Base-by-base conservation (phyloP, 306 rosid species). In the Prunus mira region DNA sequence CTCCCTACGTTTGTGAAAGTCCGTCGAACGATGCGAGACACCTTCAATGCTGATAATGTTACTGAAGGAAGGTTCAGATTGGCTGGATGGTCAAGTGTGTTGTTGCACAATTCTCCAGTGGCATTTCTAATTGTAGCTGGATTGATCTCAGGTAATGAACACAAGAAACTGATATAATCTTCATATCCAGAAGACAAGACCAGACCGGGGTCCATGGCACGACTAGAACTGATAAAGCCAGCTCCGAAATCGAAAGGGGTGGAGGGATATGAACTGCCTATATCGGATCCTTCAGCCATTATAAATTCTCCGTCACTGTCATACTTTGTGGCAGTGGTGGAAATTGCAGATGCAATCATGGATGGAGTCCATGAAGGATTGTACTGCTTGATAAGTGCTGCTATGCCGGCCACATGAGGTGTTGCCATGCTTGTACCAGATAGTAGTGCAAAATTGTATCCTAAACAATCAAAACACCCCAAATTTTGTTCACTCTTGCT, bases 401-500 rank as follows among this genome's bases (percentile, higher is more conserved):
- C 97, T 32, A 90, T 87, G 54, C 97, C 98, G n/a, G 89, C 92
- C 19, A 92, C 87, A 76, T 95, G 97, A 80, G 97, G 96, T 24
- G 93, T 77, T 51, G 97, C 91, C 98, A 95, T 95, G 80, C 98
- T 95, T 77, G 96, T 95, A 12, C 98, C 97, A 69, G 98, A 95
- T 61, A 86, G 14, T 58, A 92, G 83, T 67, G 89, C 97, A 81
- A 92, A 95, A 57, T 34, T 34, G 24, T 85, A 65, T 52, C 97
- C 97, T 93, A 84, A 12, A 25, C 22, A 71, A 32, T 58, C 43
- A 38, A 56, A 18, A 43, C n/a, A 18, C 60, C 65, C 25, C 14
- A 69, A 65, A 30, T 55, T 60, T 51, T 24, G 4, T 57, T 9
- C n/a, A 10, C 32, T 47, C 41, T 49, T 52, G 34, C 38, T 73